These are phyloP conservation scores for Exophiala spinifera DNA, from an alignment of 2,329 filamentous ascomycete genomes.

Conservation along the genomic window DNA sequence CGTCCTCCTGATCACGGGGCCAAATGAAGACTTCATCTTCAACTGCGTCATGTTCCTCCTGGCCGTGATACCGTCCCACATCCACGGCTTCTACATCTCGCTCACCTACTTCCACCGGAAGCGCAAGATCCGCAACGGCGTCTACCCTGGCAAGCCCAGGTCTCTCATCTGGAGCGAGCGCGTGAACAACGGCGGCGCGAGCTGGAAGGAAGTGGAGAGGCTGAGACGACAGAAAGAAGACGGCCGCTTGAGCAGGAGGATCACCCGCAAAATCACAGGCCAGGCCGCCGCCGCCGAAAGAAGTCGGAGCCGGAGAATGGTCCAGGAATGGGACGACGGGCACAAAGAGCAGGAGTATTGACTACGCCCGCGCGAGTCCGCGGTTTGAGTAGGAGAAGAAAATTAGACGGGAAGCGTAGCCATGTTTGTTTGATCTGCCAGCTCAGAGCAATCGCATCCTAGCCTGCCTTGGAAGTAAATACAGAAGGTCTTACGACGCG, in stretches of 20 bases:
- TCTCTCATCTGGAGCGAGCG: slow-evolving; percentile 36
- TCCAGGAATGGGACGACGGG: slow-evolving; percentile 19
- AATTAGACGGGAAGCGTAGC: too few species aligned
- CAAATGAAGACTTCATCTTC: slow-evolving; percentile 36
- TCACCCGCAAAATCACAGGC: not conserved
- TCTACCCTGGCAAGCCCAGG: slow-evolving; percentile 37
- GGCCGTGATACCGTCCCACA: slow-evolving; percentile 40
- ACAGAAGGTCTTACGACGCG: slow-evolving; percentile 13
- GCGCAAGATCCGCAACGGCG: slow-evolving; percentile 37
- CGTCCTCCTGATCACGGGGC: slow-evolving; percentile 38
- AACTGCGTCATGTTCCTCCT: slow-evolving; percentile 41
- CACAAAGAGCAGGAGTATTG: too few species aligned
- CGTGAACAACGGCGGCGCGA: slow-evolving; percentile 38
- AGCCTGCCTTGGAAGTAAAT: too few species aligned
- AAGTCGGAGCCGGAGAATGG: not conserved
- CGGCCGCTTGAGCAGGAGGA: slow-evolving; percentile 12
- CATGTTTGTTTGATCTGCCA: too few species aligned
- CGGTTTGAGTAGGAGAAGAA: slow-evolving; percentile 1
- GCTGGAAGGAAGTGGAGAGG: slow-evolving; percentile 32
- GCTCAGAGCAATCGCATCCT: too few species aligned
- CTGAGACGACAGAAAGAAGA: slow-evolving; percentile 29
- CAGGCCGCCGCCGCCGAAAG: not conserved
- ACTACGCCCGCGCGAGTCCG: slow-evolving; percentile 1
- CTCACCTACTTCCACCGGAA: slow-evolving; percentile 40
- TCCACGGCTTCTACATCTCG: slow-evolving; percentile 43